These are phyloP conservation scores for Breynia disticha DNA, from an alignment of 441 rosid genomes.

Conservation along the genomic window DNA sequence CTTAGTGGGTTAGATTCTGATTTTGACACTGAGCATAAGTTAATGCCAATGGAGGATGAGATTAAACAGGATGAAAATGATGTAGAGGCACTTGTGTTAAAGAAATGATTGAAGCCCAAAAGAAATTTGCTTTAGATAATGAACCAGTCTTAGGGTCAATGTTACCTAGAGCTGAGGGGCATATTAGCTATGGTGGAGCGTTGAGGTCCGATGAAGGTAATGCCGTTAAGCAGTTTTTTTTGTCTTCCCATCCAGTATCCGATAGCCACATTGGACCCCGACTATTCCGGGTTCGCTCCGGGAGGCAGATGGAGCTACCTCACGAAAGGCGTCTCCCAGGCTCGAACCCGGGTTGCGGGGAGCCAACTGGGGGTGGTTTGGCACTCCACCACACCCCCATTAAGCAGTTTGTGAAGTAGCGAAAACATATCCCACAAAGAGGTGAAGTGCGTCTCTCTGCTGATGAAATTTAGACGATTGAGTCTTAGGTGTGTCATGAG, in stretches of 20 bases:
- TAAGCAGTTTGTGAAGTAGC: slow-evolving; percentile 94
- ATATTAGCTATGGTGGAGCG: slow-evolving; percentile 91
- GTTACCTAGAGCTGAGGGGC: slow-evolving; percentile 84
- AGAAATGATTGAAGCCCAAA: slow-evolving; percentile 72
- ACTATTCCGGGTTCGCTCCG: too few relatives aligned
- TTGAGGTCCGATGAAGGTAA: slow-evolving; percentile 97
- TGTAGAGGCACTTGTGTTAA: slow-evolving; percentile 50
- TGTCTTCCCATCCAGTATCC: too few relatives aligned
- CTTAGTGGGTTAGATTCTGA: slow-evolving; percentile 27
- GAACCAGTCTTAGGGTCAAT: slow-evolving; percentile 76
- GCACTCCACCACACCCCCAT: too few relatives aligned
- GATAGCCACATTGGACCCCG: too few relatives aligned
- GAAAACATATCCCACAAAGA: slow-evolving; percentile 96
- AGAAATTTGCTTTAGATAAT: slow-evolving; percentile 51
- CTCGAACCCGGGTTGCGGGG: too few relatives aligned
- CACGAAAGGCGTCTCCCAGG: too few relatives aligned
- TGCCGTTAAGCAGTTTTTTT: slow-evolving; percentile 87
- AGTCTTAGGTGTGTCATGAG: slow-evolving; percentile 96
- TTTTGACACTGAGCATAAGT: slow-evolving; percentile 21
- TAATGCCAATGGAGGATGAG: slow-evolving; percentile 27
- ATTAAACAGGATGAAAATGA: slow-evolving; percentile 34
- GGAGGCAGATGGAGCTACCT: too few relatives aligned
- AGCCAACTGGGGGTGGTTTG: too few relatives aligned
- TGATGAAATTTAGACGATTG: slow-evolving; percentile 83
- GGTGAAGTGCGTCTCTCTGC: slow-evolving; percentile 99